Evolutionary conservation across 257 asterid genomes (phyloP).

Genomic region (Verbascum thapsus): DNA sequence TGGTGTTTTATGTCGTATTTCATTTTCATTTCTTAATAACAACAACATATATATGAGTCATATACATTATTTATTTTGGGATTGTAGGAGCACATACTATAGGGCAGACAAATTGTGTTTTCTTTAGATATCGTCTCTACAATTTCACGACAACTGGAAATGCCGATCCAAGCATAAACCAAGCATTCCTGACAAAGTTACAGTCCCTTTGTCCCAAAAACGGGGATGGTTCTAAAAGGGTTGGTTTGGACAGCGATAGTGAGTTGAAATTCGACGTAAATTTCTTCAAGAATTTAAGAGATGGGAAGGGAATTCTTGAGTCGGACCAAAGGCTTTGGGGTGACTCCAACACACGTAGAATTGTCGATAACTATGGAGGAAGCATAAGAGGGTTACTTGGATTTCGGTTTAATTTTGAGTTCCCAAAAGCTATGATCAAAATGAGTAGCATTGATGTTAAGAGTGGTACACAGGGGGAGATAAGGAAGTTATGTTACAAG

Average conservation of each 20-base stretch:
- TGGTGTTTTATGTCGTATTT: too few species aligned
- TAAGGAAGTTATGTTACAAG: slow-evolving; percentile 55
- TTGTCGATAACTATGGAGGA: slow-evolving; percentile 71
- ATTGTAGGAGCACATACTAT: slow-evolving; percentile 66
- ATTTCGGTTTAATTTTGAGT: slow-evolving; percentile 53
- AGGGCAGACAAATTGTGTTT: slow-evolving; percentile 59
- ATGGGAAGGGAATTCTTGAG: slow-evolving; percentile 68
- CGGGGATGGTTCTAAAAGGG: slow-evolving; percentile 50
- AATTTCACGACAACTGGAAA: slow-evolving; percentile 68
- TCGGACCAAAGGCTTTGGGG: slow-evolving; percentile 78
- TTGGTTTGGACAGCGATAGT: slow-evolving; percentile 58
- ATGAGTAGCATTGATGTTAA: slow-evolving; percentile 71
- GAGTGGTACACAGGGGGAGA: slow-evolving; percentile 67
- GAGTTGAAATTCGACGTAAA: slow-evolving; percentile 52
- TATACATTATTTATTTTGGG: background rate
- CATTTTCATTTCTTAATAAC: too few species aligned
- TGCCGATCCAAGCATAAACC: slow-evolving; percentile 68
- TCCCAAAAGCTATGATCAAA: slow-evolving; percentile 67
- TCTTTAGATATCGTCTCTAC: slow-evolving; percentile 63
- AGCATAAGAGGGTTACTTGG: slow-evolving; percentile 58
- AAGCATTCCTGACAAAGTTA: slow-evolving; percentile 46
- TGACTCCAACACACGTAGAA: slow-evolving; percentile 43
- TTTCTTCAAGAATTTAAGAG: slow-evolving; percentile 67
- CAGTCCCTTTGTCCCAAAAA: slow-evolving; percentile 50
- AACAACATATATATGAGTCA: too few species aligned